A percentile compares a stretch with the other conserved stretches of the same genome.
Conservation (phyloP, 2,329 filamentous ascomycete genomes). For the Cladosporium phlei region DNA sequence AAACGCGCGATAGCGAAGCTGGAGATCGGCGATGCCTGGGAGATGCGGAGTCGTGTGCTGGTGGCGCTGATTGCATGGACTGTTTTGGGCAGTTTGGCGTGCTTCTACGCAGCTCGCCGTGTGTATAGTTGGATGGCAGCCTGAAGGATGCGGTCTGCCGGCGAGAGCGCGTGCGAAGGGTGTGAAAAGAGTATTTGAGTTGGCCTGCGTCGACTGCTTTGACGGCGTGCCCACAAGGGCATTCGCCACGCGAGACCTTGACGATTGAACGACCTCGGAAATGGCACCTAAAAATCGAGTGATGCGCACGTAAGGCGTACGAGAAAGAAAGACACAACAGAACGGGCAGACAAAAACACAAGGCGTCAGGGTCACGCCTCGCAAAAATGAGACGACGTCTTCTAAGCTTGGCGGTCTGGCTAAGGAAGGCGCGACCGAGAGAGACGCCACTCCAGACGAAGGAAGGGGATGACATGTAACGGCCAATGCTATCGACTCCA, state of each 20-base stretch:
- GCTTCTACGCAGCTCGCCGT: slow-evolving; percentile 19
- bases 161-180: background rate
- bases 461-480: background rate
- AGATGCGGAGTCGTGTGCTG: slow-evolving; percentile 54
- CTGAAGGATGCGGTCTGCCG: slow-evolving; percentile 2
- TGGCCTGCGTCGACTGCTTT: background rate
- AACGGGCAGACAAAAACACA: too few relatives aligned
- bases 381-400: background rate
- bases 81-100: slow-evolving; percentile 19
- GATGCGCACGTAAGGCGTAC: too few relatives aligned
- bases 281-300: too few relatives aligned
- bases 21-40: slow-evolving; percentile 61
- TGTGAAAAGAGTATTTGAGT: slow-evolving; percentile 2
- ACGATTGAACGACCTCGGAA: background rate
- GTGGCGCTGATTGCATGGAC: slow-evolving; percentile 42
- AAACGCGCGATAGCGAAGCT: slow-evolving; percentile 55
- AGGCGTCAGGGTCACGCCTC: too few relatives aligned
- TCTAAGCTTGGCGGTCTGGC: background rate
- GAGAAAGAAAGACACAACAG: too few relatives aligned
- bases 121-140: slow-evolving; percentile 21
- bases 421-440: background rate
- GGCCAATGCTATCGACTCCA: too few relatives aligned
- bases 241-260: background rate
- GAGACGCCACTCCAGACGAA: too few relatives aligned
- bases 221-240: too few relatives aligned